These are phyloP conservation scores for Pseudocercospora fijiensis DNA, from an alignment of 2,329 filamentous ascomycete genomes.

Conservation along the genomic window DNA sequence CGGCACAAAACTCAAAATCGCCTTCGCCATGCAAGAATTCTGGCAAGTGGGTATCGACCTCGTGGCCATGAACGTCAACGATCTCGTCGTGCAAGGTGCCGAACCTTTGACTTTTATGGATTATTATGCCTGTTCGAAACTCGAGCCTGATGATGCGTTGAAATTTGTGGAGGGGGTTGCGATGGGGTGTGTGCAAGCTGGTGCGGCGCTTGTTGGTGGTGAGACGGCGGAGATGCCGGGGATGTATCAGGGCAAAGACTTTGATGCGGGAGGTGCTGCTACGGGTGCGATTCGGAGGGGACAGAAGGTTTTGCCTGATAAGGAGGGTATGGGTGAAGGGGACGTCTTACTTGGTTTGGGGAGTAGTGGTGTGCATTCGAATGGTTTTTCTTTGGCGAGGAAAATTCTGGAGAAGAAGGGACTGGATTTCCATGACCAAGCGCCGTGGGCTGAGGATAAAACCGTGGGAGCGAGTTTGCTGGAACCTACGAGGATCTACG, in stretches of 20 bases:
- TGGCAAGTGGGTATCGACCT: constrained; percentile 94
- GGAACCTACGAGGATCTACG: constrained; percentile 91
- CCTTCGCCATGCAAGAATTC: constrained; percentile 84
- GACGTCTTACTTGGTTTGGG: constrained; percentile 83
- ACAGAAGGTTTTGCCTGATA: constrained; percentile 69
- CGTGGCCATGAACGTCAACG: constrained; percentile 99
- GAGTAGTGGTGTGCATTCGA: constrained; percentile 88
- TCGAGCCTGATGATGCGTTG: constrained; percentile 74
- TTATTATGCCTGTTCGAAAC: constrained; percentile 91
- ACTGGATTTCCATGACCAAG: constrained; percentile 67
- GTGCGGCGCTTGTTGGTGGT: constrained; percentile 89
- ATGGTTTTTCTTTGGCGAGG: constrained; percentile 95
- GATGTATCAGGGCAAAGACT: constrained; percentile 84
- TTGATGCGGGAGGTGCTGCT: constrained; percentile 88
- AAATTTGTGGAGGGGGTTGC: constrained; percentile 91
- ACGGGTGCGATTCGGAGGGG: constrained; percentile 75
- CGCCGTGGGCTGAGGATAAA: constrained; percentile 69
- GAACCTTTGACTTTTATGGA: constrained; percentile 96
- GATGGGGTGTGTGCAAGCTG: constrained; percentile 77
- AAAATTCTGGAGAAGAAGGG: constrained; percentile 77
- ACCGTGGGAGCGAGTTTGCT: constrained; percentile 75
- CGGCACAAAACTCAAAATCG: constrained; percentile 95
- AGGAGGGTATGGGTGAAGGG: constrained; percentile 71
- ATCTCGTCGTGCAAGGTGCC: constrained; percentile 92
- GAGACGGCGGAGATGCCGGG: constrained; percentile 99